Evolutionary conservation across 2,329 filamentous ascomycete species (phyloP).

Genomic region (Anthostomella pinea): DNA sequence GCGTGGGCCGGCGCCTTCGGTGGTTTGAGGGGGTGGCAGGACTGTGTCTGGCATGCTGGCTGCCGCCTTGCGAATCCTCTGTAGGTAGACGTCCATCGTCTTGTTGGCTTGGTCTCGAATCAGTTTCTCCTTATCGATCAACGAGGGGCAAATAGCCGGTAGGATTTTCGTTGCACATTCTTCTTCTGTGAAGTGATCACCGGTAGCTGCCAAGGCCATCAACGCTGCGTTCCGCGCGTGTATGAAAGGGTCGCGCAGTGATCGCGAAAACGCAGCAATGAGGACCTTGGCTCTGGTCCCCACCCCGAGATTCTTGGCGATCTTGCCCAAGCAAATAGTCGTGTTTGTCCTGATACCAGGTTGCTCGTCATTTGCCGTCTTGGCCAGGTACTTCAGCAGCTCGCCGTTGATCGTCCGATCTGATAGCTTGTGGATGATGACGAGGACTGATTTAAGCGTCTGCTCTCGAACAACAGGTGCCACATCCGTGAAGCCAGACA

Average conservation of each 20-base stretch:
- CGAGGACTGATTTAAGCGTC: slow-evolving; percentile 89
- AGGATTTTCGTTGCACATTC: slow-evolving; percentile 83
- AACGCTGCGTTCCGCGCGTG: slow-evolving; percentile 89
- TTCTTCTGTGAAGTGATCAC: slow-evolving; percentile 83
- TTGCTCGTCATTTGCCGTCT: slow-evolving; percentile 96
- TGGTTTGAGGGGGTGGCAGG: slow-evolving; percentile 62
- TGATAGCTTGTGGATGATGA: slow-evolving; percentile 83
- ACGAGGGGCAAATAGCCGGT: slow-evolving; percentile 75
- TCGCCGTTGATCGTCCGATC: slow-evolving; percentile 94
- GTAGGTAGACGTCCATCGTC: slow-evolving; percentile 81
- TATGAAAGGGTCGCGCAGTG: slow-evolving; percentile 88
- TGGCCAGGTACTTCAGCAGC: slow-evolving; percentile 83
- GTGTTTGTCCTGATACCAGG: slow-evolving; percentile 97
- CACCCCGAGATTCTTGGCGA: slow-evolving; percentile 80
- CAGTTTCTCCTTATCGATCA: slow-evolving; percentile 94
- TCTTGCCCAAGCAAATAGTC: slow-evolving; percentile 94
- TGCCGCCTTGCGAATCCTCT: slow-evolving; percentile 74
- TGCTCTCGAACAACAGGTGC: slow-evolving; percentile 92
- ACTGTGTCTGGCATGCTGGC: slow-evolving; percentile 76
- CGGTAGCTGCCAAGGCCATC: slow-evolving; percentile 79
- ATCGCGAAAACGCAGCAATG: slow-evolving; percentile 85
- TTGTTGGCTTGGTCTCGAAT: slow-evolving; percentile 90
- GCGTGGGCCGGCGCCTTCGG: slow-evolving; percentile 55
- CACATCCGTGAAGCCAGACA: slow-evolving; percentile 91
- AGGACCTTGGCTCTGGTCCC: slow-evolving; percentile 84